Conservation (phyloP, 352 stramenopile species). For the Phytophthora brassicae region DNA sequence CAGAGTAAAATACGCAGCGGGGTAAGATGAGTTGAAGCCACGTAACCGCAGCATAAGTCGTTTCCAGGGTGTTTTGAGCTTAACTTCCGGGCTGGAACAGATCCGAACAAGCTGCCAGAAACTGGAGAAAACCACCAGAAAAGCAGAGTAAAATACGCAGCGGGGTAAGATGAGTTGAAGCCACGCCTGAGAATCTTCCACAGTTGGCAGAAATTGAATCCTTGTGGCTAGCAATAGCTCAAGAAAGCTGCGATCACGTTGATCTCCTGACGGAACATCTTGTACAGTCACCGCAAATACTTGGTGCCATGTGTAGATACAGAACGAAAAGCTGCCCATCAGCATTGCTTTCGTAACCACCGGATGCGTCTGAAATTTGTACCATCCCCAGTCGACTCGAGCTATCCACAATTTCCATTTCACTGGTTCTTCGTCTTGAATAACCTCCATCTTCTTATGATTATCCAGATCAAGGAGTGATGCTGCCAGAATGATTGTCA, state of each 20-base stretch:
- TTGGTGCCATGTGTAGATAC: constrained; percentile 29
- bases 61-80: constrained; percentile 1
- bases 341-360: constrained; percentile 1
- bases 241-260: constrained; percentile 11
- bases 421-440: not conserved
- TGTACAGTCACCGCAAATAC: constrained; percentile 26
- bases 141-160: constrained; percentile 21
- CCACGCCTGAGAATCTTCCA: constrained; percentile 47
- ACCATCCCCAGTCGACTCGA: constrained; percentile 27
- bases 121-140: constrained; percentile 13
- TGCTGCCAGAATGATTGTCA: constrained; percentile 65
- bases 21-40: constrained; percentile 46
- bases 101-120: constrained; percentile 36
- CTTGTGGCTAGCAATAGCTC: constrained; percentile 21
- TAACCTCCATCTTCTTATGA: not conserved
- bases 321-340: constrained; percentile 21
- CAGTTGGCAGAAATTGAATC: constrained; percentile 37
- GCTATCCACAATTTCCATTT: constrained; percentile 5
- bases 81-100: not conserved
- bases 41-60: constrained; percentile 8
- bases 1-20: constrained; percentile 21
- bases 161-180: constrained; percentile 37
- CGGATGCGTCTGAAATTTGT: constrained; percentile 27
- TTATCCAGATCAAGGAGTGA: constrained; percentile 36
- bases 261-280: not conserved